phyloP scores from a whole-genome alignment of 306 rosid species.

The Vicia sativa region DNA sequence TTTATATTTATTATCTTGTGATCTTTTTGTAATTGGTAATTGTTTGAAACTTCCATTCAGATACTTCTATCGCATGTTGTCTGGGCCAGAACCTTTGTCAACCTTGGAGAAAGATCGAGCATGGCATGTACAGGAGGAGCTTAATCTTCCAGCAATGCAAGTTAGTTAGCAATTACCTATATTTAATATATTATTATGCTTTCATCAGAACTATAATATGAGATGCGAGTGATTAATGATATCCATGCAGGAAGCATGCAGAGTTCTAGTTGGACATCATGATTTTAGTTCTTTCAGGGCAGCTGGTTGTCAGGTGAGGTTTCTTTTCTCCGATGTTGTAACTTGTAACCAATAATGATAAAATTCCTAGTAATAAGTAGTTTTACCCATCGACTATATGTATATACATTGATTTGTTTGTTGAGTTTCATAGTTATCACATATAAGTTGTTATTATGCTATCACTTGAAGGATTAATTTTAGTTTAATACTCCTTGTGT shows the following conservation, averaged over 20 bases:
- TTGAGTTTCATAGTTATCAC: constrained; percentile 14
- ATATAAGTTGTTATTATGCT: constrained; percentile 17
- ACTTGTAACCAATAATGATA: constrained; percentile 6
- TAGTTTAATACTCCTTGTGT: constrained; percentile 19
- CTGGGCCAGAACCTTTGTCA: constrained; percentile 81
- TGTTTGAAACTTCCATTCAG: constrained; percentile 46
- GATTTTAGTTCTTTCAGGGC: constrained; percentile 98
- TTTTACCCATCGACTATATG: neutral
- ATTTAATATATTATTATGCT: constrained; percentile 25
- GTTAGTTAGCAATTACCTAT: constrained; percentile 49
- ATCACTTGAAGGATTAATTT: constrained; percentile 16
- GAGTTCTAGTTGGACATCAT: constrained; percentile 81
- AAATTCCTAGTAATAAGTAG: constrained; percentile 9
- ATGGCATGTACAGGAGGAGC: constrained; percentile 86
- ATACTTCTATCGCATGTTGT: constrained; percentile 83
- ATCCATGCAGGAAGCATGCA: constrained; percentile 80
- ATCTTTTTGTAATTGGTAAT: constrained; percentile 11
- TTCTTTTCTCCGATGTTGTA: constrained; percentile 32
- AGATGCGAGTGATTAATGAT: constrained; percentile 22
- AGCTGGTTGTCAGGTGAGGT: constrained; percentile 86
- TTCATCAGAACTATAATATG: constrained; percentile 21
- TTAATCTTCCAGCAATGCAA: constrained; percentile 80
- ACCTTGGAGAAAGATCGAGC: constrained; percentile 82
- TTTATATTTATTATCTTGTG: constrained; percentile 4
- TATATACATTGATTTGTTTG: constrained; percentile 17